A percentile compares a stretch with the other conserved stretches of the same genome.
Evolutionary conservation across 306 rosid species (phyloP).

Genomic region (Vigna angularis): DNA sequence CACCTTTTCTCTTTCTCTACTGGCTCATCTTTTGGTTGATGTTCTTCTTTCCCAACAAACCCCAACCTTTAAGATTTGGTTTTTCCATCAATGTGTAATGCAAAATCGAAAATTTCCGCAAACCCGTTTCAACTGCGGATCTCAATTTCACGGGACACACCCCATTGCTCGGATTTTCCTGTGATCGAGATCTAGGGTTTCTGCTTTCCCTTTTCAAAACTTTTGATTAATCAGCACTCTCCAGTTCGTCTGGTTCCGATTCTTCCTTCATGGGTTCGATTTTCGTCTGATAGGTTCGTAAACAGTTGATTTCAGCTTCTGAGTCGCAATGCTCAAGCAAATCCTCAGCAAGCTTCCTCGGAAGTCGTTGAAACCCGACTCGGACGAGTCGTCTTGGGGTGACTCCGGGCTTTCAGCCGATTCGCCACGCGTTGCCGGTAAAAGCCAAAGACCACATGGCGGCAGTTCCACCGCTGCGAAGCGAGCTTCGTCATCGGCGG

Average conservation of each 20-base stretch:
- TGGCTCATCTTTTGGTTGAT: slow-evolving; percentile 22
- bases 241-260: slow-evolving; percentile 16
- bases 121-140: slow-evolving; percentile 44
- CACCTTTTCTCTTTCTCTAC: not conserved
- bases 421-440: slow-evolving; percentile 50
- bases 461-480: slow-evolving; percentile 53
- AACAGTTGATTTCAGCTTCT: slow-evolving; percentile 37
- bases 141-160: slow-evolving; percentile 49
- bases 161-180: slow-evolving; percentile 12
- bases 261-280: slow-evolving; percentile 52
- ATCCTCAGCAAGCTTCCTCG: slow-evolving; percentile 76
- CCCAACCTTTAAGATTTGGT: slow-evolving; percentile 52
- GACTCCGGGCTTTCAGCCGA: slow-evolving; percentile 42
- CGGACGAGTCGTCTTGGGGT: slow-evolving; percentile 47
- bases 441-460: slow-evolving; percentile 48
- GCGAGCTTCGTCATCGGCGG: slow-evolving; percentile 75
- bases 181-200: slow-evolving; percentile 65
- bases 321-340: slow-evolving; percentile 80
- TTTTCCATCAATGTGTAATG: slow-evolving; percentile 46
- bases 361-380: slow-evolving; percentile 66
- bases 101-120: slow-evolving; percentile 43
- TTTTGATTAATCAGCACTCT: not conserved
- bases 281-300: slow-evolving; percentile 36
- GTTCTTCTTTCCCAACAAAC: slow-evolving; percentile 16
- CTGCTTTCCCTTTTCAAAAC: slow-evolving; percentile 20